Conservation (phyloP, 495 filamentous ascomycete species). For the Aspergillus indologenus region DNA sequence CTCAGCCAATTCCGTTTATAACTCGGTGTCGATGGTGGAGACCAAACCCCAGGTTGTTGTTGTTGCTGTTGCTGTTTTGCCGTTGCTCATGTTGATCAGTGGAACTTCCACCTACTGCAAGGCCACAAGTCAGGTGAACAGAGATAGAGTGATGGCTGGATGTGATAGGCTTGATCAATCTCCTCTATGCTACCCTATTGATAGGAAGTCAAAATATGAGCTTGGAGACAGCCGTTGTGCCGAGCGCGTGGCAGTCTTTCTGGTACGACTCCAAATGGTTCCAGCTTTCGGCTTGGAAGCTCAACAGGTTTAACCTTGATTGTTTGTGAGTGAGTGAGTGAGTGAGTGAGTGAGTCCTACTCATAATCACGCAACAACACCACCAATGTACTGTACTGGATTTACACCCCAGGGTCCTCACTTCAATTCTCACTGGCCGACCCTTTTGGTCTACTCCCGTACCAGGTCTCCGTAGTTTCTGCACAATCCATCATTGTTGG, state of each 20-base stretch:
- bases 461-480: too few species aligned
- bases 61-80: background rate
- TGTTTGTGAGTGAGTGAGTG: too few species aligned
- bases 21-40: background rate
- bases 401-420: background rate
- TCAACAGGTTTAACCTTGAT: slow-evolving; percentile 1
- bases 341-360: too few species aligned
- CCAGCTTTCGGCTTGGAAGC: slow-evolving; percentile 2
- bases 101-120: background rate
- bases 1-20: too few species aligned
- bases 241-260: background rate
- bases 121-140: background rate
- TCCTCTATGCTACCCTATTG: background rate
- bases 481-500: too few species aligned
- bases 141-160: background rate
- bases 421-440: too few species aligned
- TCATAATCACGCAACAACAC: background rate
- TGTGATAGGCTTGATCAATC: background rate
- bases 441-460: background rate
- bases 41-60: background rate
- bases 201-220: background rate
- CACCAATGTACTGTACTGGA: background rate
- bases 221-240: slow-evolving; percentile 11
- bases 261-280: slow-evolving; percentile 9
- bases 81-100: background rate